Percentiles rank a stretch among this genome's conserved stretches.
phyloP scores from a whole-genome alignment of 164 flowering plant species.

The Chimonanthus praecox region DNA sequence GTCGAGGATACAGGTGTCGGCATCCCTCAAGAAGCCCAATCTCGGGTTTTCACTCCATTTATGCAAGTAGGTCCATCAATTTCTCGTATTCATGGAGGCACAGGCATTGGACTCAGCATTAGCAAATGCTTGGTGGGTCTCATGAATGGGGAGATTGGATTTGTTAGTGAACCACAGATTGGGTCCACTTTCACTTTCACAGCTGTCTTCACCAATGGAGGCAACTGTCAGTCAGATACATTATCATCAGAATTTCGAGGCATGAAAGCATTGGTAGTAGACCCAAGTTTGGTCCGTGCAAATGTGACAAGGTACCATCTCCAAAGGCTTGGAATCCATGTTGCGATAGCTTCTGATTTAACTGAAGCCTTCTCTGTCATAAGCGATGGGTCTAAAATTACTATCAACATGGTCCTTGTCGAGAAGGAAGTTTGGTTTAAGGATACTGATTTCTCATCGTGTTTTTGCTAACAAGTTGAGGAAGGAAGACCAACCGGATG shows the following conservation, averaged over 20 bases:
- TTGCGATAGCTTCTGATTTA: constrained; percentile 46
- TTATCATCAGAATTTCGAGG: constrained; percentile 52
- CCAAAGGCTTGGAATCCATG: constrained; percentile 76
- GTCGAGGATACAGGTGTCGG: constrained; percentile 97
- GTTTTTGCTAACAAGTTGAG: constrained; percentile 30
- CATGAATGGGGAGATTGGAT: constrained; percentile 95
- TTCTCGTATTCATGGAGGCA: constrained; percentile 83
- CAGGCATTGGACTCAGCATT: constrained; percentile 95
- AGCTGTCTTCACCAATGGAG: constrained; percentile 52
- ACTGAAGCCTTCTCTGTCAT: constrained; percentile 29
- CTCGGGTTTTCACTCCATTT: constrained; percentile 84
- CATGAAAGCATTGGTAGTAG: constrained; percentile 68
- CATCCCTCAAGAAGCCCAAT: constrained; percentile 79
- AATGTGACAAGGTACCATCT: constrained; percentile 77
- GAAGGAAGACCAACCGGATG: constrained; percentile 17
- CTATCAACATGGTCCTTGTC: constrained; percentile 48
- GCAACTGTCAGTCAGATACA: constrained; percentile 31
- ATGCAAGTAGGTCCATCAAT: constrained; percentile 91
- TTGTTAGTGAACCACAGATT: constrained; percentile 63
- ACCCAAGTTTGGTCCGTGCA: constrained; percentile 60
- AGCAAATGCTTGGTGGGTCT: constrained; percentile 88
- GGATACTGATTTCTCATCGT: constrained; percentile 24
- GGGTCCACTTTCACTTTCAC: constrained; percentile 93
- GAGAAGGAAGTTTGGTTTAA: constrained; percentile 79
- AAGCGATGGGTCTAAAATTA: constrained; percentile 18